phyloP scores from a whole-genome alignment of 371 early-diverging fungal species.

The Apophysomyces trapeziformis region DNA sequence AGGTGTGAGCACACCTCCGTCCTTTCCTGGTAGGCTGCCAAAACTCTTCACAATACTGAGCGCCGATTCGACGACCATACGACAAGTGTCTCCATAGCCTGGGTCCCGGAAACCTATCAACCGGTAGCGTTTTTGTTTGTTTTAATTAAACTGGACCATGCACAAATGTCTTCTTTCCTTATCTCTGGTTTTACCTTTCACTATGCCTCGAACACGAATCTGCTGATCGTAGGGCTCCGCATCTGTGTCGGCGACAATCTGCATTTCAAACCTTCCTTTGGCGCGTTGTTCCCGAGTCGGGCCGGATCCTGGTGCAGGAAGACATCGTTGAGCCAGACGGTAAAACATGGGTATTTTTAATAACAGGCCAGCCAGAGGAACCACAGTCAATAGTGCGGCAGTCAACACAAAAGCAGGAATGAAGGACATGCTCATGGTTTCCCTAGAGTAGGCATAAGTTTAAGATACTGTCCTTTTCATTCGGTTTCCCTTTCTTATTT shows the following conservation, averaged over 20 bases:
- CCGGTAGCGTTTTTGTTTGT: too few species aligned
- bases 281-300: conserved; percentile 56
- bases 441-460: conserved; percentile 27
- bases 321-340: conserved; percentile 46
- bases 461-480: too few species aligned
- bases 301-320: conserved; percentile 66
- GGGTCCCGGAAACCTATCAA: conserved; percentile 61
- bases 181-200: conserved; percentile 48
- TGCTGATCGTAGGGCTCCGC: conserved; percentile 44
- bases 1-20: conserved; percentile 75
- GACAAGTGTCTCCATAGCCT: conserved; percentile 76
- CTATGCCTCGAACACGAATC: conserved; percentile 54
- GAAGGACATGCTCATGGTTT: conserved; percentile 55
- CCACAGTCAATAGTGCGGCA: conserved; percentile 35
- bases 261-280: conserved; percentile 49
- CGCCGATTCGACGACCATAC: conserved; percentile 67
- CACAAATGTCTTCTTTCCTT: conserved; percentile 18
- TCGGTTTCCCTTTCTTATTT: too few species aligned
- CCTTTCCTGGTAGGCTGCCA: conserved; percentile 52
- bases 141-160: not conserved
- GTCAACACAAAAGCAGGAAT: conserved; percentile 44
- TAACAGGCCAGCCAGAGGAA: conserved; percentile 36
- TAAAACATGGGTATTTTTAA: conserved; percentile 41
- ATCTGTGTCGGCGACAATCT: conserved; percentile 56
- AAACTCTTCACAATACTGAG: conserved; percentile 56